Conservation (phyloP, 2,329 filamentous ascomycete genomes). For the Dothidotthia symphoricarpi region DNA sequence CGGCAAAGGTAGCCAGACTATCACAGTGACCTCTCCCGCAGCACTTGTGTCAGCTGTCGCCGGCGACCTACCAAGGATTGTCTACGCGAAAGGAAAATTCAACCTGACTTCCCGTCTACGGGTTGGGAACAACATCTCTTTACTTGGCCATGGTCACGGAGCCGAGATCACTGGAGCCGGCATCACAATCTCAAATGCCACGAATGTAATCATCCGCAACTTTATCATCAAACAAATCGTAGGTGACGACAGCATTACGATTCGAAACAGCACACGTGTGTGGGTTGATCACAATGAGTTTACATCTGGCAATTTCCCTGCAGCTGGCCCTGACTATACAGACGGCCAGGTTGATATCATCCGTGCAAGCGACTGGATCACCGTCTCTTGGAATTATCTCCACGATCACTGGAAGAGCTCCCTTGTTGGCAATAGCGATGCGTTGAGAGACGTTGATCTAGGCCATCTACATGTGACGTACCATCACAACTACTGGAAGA, state of each 20-base stretch:
- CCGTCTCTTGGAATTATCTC: slow-evolving; percentile 53
- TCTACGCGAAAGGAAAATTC: slow-evolving; percentile 48
- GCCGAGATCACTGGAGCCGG: slow-evolving; percentile 48
- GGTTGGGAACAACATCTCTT: slow-evolving; percentile 47
- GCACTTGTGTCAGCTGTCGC: slow-evolving; percentile 30
- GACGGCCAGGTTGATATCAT: slow-evolving; percentile 65
- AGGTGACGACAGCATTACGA: slow-evolving; percentile 59
- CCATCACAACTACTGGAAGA: slow-evolving; percentile 65
- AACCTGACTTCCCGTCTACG: slow-evolving; percentile 45
- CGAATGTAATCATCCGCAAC: slow-evolving; percentile 65
- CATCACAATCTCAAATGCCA: slow-evolving; percentile 52
- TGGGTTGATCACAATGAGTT: slow-evolving; percentile 69
- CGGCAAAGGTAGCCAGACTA: slow-evolving; percentile 25
- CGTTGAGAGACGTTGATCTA: slow-evolving; percentile 56
- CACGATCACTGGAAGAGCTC: slow-evolving; percentile 64
- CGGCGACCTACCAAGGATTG: slow-evolving; percentile 32
- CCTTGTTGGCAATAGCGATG: slow-evolving; percentile 60
- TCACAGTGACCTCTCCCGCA: slow-evolving; percentile 29
- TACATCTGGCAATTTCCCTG: slow-evolving; percentile 54
- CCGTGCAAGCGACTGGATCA: slow-evolving; percentile 63
- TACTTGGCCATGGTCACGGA: slow-evolving; percentile 44
- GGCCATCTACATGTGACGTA: slow-evolving; percentile 65
- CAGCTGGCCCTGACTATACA: slow-evolving; percentile 63
- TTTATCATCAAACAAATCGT: slow-evolving; percentile 59
- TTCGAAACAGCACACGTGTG: slow-evolving; percentile 57